These are phyloP conservation scores for Globisporangium solare DNA, from an alignment of 352 stramenopile genomes.

Conservation along the genomic window DNA sequence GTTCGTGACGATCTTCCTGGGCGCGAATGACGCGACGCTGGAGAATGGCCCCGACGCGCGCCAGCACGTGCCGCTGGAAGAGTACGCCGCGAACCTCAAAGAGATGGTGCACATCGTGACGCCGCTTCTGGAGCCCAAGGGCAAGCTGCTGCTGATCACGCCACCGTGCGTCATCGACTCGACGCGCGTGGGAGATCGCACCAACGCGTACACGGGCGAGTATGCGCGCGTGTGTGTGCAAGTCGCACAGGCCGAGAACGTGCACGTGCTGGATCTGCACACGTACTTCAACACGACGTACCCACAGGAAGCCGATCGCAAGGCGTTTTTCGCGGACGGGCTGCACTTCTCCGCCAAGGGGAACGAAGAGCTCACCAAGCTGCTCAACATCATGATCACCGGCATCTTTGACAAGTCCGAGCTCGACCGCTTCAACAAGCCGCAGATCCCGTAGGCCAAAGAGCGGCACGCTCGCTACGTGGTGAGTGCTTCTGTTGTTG, in stretches of 20 bases:
- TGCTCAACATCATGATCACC: background rate
- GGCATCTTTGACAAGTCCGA: background rate
- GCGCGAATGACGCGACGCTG: constrained; percentile 51
- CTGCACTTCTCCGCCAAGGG: constrained; percentile 41
- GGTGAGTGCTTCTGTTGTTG: too few species aligned
- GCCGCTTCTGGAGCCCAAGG: constrained; percentile 15
- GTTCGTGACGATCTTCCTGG: constrained; percentile 52
- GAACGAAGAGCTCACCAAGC: constrained; percentile 19
- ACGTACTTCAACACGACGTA: constrained; percentile 36
- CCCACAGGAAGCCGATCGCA: constrained; percentile 16
- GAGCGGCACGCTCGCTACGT: too few species aligned
- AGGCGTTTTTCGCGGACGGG: constrained; percentile 34
- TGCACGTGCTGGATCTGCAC: constrained; percentile 34
- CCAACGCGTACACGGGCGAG: constrained; percentile 26
- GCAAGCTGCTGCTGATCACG: constrained; percentile 42
- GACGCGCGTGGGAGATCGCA: constrained; percentile 27
- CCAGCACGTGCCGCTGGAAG: constrained; percentile 41
- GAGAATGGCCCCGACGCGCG: constrained; percentile 11
- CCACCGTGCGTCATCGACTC: constrained; percentile 41
- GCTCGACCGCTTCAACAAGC: background rate
- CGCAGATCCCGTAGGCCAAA: background rate
- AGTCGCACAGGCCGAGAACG: constrained; percentile 16
- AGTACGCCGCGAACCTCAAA: constrained; percentile 36
- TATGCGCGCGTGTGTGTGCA: constrained; percentile 42
- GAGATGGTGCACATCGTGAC: constrained; percentile 12